Conservation (phyloP, 2,329 filamentous ascomycete genomes). For the Cercospora sesami region DNA sequence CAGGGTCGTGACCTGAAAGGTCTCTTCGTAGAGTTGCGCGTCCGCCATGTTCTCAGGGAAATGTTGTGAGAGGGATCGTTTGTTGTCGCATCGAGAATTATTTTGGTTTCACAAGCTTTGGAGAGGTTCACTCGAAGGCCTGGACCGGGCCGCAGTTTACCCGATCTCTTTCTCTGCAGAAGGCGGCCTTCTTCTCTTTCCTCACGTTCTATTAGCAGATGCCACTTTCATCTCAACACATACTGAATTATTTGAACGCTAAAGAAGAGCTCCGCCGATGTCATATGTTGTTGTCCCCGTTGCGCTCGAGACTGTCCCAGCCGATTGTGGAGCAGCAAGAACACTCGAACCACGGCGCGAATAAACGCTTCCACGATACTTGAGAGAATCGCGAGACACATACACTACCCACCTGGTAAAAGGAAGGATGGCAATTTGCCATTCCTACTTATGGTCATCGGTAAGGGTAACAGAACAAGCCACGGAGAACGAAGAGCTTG, state of each 20-base stretch:
- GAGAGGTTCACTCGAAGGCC: neutral
- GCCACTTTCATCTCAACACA: neutral
- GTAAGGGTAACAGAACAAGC: neutral
- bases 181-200: neutral
- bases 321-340: neutral
- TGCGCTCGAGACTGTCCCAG: neutral
- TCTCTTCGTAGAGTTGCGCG: constrained; percentile 33
- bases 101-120: neutral
- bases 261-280: neutral
- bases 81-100: neutral
- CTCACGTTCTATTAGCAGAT: neutral
- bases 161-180: neutral
- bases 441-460: neutral
- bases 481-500: too few relatives aligned
- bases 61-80: neutral
- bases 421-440: neutral
- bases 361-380: neutral
- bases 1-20: constrained; percentile 48
- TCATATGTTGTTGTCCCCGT: neutral
- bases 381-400: neutral
- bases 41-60: constrained; percentile 25
- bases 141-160: neutral
- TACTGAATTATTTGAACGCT: neutral
- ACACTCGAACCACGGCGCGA: neutral
- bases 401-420: neutral